Evolutionary conservation across 164 flowering plant species (phyloP).

Genomic region (Vitis cinerea): DNA sequence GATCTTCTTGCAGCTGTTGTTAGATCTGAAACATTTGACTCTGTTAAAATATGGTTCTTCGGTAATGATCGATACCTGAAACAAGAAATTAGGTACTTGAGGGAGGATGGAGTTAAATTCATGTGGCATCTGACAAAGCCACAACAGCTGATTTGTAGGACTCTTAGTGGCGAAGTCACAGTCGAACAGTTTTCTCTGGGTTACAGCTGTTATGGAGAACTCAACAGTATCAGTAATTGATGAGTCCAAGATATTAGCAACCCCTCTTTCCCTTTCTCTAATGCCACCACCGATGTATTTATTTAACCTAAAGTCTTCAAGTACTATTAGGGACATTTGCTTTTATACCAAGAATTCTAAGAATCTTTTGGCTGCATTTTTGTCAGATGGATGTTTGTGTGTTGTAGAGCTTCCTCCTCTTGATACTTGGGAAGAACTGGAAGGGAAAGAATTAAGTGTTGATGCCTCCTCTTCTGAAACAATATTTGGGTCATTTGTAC

Average conservation of each 20-base stretch:
- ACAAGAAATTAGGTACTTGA: constrained; percentile 69
- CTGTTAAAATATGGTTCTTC: constrained; percentile 80
- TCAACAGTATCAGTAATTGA: constrained; percentile 88
- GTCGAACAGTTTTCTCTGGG: constrained; percentile 70
- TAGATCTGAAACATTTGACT: constrained; percentile 57
- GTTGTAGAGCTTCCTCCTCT: too few species aligned
- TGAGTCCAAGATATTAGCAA: constrained; percentile 55
- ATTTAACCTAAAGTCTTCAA: constrained; percentile 59
- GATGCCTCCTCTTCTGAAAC: too few species aligned
- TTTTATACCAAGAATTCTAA: constrained; percentile 44
- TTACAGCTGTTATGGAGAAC: constrained; percentile 70
- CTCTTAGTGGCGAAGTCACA: constrained; percentile 54
- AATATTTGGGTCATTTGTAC: too few species aligned
- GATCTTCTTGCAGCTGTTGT: constrained; percentile 87
- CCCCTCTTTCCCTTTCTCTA: constrained; percentile 72
- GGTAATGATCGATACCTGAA: constrained; percentile 95
- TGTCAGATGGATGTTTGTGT: constrained; percentile 69
- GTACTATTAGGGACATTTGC: constrained; percentile 57
- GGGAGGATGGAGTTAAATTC: constrained; percentile 58
- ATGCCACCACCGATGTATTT: constrained; percentile 93
- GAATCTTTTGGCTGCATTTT: constrained; percentile 57
- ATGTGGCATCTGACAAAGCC: constrained; percentile 85
- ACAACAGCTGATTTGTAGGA: constrained; percentile 77
- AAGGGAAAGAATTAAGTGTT: too few species aligned
- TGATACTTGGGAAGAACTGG: too few species aligned